Base-by-base conservation (phyloP, 345 rosid species). In the Raphanus sativus region DNA sequence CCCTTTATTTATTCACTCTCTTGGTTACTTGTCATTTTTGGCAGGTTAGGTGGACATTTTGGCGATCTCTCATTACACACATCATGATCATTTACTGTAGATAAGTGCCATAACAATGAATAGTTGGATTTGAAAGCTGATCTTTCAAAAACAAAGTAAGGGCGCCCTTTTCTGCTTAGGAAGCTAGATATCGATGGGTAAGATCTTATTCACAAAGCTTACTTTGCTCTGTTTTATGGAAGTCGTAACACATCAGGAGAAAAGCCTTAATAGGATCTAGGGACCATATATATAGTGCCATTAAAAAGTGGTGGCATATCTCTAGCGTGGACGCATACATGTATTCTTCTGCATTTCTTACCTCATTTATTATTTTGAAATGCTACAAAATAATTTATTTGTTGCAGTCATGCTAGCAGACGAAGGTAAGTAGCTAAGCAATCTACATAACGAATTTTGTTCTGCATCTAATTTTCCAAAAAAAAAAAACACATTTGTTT, bases 111-210 rank as follows among this genome's bases (percentile, higher is more conserved):
- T 94, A 81, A 79, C 84, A 79, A 84, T 30, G 97, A 94, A 75
- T 73, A 91, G 74, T 77, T 84, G 80, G 84, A 83, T 59, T 89
- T 88, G 78, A 86, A 54, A 76, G 73, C 66, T 68, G 93, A 84
- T 79, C 85, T 91, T 69, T 86, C 86, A 21, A 89, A 87, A 84
- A 79, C 94, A 70, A 94, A 84, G 75, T 97, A 94, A 62, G 96
- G 98, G 55, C n/a, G n/a, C n/a, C 90, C 92, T 58, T 86, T 86
- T 83, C 86, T 94, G 78, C 69, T 90, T 25, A 86, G 92, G 88
- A 90, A 90, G 76, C 86, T 94, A 33, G 93, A 94, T 66, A 81
- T 90, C 64, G 90, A 90, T 45, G 86, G 91, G 98, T 90, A 81
- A 84, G 91, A 73, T 74, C 67, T 65, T 76, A 73, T 25, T 71